Evolutionary conservation across 2,329 filamentous ascomycete species (phyloP).

Genomic region (Calonectria honghensis): DNA sequence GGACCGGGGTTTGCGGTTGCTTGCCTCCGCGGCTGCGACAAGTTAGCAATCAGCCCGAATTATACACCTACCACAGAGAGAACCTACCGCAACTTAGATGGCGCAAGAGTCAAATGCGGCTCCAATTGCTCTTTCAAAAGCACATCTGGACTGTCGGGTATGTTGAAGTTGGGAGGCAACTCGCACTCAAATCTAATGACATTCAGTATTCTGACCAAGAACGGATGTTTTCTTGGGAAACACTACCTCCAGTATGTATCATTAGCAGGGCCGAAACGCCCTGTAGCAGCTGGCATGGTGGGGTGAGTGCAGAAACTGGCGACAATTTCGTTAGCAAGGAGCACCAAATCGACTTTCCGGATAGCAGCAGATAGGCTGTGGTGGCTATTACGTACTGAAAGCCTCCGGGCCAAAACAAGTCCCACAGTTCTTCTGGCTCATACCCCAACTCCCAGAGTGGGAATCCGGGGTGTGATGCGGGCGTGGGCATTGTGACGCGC

Average conservation of each 20-base stretch:
- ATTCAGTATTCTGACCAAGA: not conserved
- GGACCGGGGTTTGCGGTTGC: not conserved
- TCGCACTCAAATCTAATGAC: not conserved
- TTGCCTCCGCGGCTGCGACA: not conserved
- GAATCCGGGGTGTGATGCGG: slow-evolving; percentile 12
- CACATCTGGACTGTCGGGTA: not conserved
- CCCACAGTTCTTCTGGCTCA: slow-evolving; percentile 12
- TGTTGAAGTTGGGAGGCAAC: not conserved
- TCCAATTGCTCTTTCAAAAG: not conserved
- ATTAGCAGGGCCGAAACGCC: not conserved
- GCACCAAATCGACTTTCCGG: not conserved
- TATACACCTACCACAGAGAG: no score
- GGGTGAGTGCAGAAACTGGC: slow-evolving; percentile 6
- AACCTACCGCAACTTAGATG: not conserved
- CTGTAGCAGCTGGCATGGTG: slow-evolving; percentile 10
- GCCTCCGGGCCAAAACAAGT: slow-evolving; percentile 10
- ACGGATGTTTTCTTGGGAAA: no score
- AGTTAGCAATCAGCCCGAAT: not conserved
- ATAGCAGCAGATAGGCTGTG: no score
- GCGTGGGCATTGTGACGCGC: not conserved
- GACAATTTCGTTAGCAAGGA: not conserved
- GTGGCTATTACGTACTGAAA: not conserved
- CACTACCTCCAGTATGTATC: not conserved
- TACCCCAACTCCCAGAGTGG: slow-evolving; percentile 28
- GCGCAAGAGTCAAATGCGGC: not conserved